phyloP scores from a whole-genome alignment of 1,139 yeast species.

The Geotrichum klebahnii region DNA sequence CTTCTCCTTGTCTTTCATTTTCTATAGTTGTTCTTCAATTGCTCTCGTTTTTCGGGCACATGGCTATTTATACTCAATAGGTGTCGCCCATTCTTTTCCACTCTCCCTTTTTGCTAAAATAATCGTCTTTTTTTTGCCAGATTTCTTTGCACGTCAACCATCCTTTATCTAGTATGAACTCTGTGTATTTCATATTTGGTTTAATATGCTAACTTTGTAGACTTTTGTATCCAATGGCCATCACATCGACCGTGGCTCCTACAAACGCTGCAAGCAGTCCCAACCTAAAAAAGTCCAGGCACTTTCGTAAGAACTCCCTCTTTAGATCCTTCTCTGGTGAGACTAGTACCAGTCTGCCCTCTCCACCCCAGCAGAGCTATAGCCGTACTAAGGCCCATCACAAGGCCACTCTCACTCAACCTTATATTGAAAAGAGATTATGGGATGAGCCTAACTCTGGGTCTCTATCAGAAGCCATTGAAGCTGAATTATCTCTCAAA shows the following conservation, averaged over 20 bases:
- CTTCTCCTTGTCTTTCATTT: too few species aligned
- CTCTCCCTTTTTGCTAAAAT: too few species aligned
- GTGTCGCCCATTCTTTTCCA: too few species aligned
- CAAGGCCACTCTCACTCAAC: slow-evolving; percentile 6
- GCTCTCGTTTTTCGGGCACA: too few species aligned
- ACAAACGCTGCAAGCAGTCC: not conserved
- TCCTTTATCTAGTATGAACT: too few species aligned
- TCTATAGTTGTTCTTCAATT: too few species aligned
- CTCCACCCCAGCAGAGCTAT: slow-evolving; percentile 1
- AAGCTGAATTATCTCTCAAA: not conserved
- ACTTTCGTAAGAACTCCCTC: slow-evolving; percentile 11
- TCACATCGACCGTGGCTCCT: too few species aligned
- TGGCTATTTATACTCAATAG: too few species aligned
- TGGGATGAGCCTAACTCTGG: slow-evolving; percentile 3
- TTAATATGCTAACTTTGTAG: not conserved
- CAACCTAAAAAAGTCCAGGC: slow-evolving; percentile 4
- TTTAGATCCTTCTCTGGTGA: slow-evolving; percentile 19
- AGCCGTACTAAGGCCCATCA: slow-evolving; percentile 8
- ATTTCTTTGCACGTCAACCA: too few species aligned
- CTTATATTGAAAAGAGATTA: slow-evolving; percentile 10
- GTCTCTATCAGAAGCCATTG: not conserved
- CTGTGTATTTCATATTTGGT: not conserved
- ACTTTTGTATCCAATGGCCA: slow-evolving; percentile 4
- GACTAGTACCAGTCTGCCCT: not conserved
- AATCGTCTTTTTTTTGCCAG: too few species aligned